Evolutionary conservation across 2,329 filamentous ascomycete genomes (phyloP), one percentile per base, ranked within the genome.

Genomic region (Teratosphaeria viscida): DNA sequence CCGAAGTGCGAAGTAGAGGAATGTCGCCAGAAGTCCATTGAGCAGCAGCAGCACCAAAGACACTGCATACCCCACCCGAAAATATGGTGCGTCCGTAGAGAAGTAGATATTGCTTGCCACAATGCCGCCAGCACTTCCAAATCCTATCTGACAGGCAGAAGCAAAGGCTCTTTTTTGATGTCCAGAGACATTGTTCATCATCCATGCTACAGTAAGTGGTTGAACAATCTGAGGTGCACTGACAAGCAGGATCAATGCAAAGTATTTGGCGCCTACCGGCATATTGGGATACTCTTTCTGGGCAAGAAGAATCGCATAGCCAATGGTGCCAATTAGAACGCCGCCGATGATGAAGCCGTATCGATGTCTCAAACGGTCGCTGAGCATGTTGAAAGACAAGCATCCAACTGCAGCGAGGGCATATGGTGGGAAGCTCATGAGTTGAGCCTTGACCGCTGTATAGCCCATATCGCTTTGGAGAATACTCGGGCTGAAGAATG

Each of bases 161-260:
- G 77, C 76, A 32, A 85, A 75, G 0, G 77, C 74, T 23, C 81
- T 76, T 72, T 85, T 85, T 69, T 82, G 84, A 67, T 83, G 80
- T 1, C 82, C 81, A 0, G 75, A 77, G 64, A 83, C 75, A 63
- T 81, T 81, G 67, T 85, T 84, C 59, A 76, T 77, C 29, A 85
- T 71, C 82, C 82, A 85, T 5, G 76, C 79, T 32, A 85, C 71
- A 1, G 76, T 75, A 52, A 85, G 76, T 1, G 83, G 82, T 61
- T 82, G 79, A 3, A 78, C 77, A 56, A 81, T 79, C 66, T 80
- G 84, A 2, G 78, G 78, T 16, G 82, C 82, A 10, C 74, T 73
- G 2, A 80, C 79, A 65, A 84, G 72, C 52, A 83, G 74, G 68
- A 81, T 84, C 54, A 83, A 70, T 8, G 81, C 81, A 57, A 81